phyloP scores from a whole-genome alignment of 1,284 basidiomycete genomes.

The Xerocomus minutiporus region DNA sequence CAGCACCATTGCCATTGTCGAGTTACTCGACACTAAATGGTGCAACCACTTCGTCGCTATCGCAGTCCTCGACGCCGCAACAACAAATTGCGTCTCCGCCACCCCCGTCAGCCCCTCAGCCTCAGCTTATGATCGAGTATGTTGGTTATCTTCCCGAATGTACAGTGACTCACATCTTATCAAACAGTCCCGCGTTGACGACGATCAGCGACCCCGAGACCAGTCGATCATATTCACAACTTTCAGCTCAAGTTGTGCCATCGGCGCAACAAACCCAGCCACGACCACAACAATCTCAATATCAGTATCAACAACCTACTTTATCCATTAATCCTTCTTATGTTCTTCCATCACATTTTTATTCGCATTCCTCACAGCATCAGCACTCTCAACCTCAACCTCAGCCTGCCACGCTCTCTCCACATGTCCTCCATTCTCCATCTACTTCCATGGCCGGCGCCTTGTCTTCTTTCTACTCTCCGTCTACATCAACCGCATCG shows the following conservation, averaged over 20 bases:
- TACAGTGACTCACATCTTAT: conserved; percentile 12
- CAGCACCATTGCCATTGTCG: conserved; percentile 56
- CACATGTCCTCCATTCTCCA: conserved; percentile 60
- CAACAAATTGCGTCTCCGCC: conserved; percentile 29
- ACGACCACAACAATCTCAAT: conserved; percentile 35
- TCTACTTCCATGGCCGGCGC: conserved; percentile 36
- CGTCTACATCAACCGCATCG: conserved; percentile 27
- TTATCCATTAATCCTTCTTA: conserved; percentile 40
- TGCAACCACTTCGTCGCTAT: conserved; percentile 44
- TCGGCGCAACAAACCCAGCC: conserved; percentile 33
- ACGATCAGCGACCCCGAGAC: conserved; percentile 40
- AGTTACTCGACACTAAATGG: conserved; percentile 72
- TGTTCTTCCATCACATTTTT: conserved; percentile 40
- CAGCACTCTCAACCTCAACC: conserved; percentile 35
- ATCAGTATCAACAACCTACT: conserved; percentile 37
- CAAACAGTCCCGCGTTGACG: conserved; percentile 47
- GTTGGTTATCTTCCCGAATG: conserved; percentile 20
- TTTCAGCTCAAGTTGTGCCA: conserved; percentile 24
- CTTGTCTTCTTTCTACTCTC: conserved; percentile 37
- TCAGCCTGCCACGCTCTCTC: conserved; percentile 59
- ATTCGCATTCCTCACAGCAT: conserved; percentile 31
- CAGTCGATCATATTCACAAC: conserved; percentile 35
- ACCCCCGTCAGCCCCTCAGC: conserved; percentile 26
- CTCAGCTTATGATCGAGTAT: conserved; percentile 52
- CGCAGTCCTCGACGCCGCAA: conserved; percentile 33